A percentile compares a stretch with the other conserved stretches of the same genome.
Evolutionary conservation across 805 yeast genomes (phyloP).

Genomic region (Saccharomycopsis microspora): DNA sequence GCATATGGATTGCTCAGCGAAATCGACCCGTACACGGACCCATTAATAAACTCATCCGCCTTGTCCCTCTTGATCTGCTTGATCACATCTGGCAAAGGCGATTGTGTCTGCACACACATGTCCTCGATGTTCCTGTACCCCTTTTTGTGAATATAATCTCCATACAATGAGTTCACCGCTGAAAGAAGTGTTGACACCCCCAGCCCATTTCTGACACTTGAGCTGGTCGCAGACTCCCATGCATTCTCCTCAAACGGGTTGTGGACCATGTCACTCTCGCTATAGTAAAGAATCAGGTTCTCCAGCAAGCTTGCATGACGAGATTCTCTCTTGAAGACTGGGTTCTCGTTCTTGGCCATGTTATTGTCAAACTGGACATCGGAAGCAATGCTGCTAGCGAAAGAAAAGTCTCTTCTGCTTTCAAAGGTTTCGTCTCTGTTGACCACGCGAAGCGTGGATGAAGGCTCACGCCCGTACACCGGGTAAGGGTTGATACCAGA

Average conservation of each 20-base stretch:
- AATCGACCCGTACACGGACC: too few species aligned
- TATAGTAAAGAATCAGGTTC: conserved; percentile 13
- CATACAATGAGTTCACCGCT: conserved; percentile 16
- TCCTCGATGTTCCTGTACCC: conserved; percentile 14
- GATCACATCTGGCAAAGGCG: conserved; percentile 13
- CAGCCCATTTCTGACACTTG: neutral
- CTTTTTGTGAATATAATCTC: conserved; percentile 9
- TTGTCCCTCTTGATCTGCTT: conserved; percentile 9
- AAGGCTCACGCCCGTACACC: neutral
- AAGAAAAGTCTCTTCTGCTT: conserved; percentile 10
- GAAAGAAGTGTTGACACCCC: conserved; percentile 12
- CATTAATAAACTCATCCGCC: neutral
- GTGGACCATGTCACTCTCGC: conserved; percentile 13
- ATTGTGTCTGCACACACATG: conserved; percentile 8
- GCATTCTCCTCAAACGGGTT: conserved; percentile 3
- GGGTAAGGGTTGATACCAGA: too few species aligned
- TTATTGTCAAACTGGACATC: conserved; percentile 15
- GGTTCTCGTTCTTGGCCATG: neutral
- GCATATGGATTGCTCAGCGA: too few species aligned
- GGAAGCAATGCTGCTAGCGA: conserved; percentile 15
- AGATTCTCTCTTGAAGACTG: neutral
- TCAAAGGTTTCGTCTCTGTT: neutral
- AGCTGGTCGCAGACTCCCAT: conserved; percentile 11
- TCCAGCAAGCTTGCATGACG: neutral
- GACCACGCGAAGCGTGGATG: neutral